phyloP scores from a whole-genome alignment of 2,329 filamentous ascomycete species.

The Diaporthe destruens region DNA sequence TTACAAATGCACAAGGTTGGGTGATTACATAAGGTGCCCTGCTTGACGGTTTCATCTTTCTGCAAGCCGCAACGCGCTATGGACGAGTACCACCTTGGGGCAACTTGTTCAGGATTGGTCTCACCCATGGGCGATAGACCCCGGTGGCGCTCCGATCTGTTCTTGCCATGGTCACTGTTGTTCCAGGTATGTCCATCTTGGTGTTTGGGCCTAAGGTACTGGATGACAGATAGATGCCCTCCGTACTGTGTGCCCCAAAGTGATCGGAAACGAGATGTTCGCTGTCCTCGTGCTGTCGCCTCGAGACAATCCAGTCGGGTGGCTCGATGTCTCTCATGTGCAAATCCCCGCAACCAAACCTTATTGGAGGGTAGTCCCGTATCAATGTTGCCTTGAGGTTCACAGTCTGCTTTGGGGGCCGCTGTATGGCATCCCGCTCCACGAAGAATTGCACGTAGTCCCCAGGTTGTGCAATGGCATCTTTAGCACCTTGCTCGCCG shows the following conservation, averaged over 20 bases:
- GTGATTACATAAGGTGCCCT: slow-evolving; percentile 20
- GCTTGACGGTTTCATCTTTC: not conserved
- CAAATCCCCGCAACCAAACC: slow-evolving; percentile 38
- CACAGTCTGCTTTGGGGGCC: slow-evolving; percentile 28
- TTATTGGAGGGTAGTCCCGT: slow-evolving; percentile 24
- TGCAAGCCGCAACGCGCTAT: not conserved
- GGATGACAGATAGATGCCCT: slow-evolving; percentile 38
- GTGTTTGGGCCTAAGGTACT: slow-evolving; percentile 44
- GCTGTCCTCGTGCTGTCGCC: not conserved
- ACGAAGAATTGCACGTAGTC: slow-evolving; percentile 77
- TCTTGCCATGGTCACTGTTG: slow-evolving; percentile 15
- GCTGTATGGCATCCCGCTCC: slow-evolving; percentile 46
- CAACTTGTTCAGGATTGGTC: not conserved
- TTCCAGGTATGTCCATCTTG: slow-evolving; percentile 42
- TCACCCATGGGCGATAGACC: not conserved
- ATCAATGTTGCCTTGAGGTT: slow-evolving; percentile 26
- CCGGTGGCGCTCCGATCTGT: not conserved
- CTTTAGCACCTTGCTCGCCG: slow-evolving; percentile 53
- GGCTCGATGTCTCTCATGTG: slow-evolving; percentile 14
- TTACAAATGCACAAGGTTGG: slow-evolving; percentile 10
- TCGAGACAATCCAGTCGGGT: not conserved
- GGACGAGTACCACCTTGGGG: not conserved
- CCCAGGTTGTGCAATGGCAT: slow-evolving; percentile 71
- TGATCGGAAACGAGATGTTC: slow-evolving; percentile 27
- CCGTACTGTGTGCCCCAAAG: slow-evolving; percentile 38